Percentiles rank a stretch among this genome's conserved stretches.
Conservation (phyloP, 495 filamentous ascomycete species). For the Hypoxylon perforatum region DNA sequence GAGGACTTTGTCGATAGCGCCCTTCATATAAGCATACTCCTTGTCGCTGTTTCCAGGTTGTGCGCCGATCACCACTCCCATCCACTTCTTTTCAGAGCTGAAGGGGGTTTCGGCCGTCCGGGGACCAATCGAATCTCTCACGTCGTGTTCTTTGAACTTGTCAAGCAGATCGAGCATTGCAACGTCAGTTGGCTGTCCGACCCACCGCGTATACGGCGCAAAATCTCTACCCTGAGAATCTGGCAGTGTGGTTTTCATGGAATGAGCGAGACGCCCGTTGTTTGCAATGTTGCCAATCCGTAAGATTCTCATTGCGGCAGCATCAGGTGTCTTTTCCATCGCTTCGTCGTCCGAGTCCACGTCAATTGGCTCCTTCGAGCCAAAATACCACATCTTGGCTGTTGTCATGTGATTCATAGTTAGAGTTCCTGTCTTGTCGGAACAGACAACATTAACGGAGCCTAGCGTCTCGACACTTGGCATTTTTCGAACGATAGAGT, state of each 20-base stretch:
- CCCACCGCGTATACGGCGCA: constrained; percentile 84
- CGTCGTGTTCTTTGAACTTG: constrained; percentile 87
- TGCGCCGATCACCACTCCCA: constrained; percentile 87
- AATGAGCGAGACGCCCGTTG: constrained; percentile 82
- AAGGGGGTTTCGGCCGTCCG: constrained; percentile 89
- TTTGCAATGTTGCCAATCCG: constrained; percentile 96
- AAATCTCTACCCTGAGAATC: constrained; percentile 74
- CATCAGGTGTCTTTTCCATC: constrained; percentile 68
- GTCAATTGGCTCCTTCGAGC: constrained; percentile 74
- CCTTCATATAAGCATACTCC: constrained; percentile 92
- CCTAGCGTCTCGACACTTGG: constrained; percentile 98
- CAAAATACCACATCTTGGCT: constrained; percentile 95
- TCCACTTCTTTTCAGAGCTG: constrained; percentile 98
- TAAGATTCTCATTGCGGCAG: constrained; percentile 80
- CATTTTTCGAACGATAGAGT: constrained; percentile 93
- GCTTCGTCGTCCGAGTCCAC: constrained; percentile 76
- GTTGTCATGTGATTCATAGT: constrained; percentile 99
- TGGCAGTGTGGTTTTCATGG: constrained; percentile 79
- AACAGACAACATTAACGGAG: constrained; percentile 97
- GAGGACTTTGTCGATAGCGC: constrained; percentile 88
- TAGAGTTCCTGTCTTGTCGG: constrained; percentile 96
- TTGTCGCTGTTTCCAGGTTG: constrained; percentile 62
- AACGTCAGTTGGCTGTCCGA: constrained; percentile 96
- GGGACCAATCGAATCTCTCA: constrained; percentile 82
- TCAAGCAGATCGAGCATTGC: constrained; percentile 94